Evolutionary conservation across 176 grass and related monocot genomes (phyloP).

Genomic region (Elymus sibiricus): DNA sequence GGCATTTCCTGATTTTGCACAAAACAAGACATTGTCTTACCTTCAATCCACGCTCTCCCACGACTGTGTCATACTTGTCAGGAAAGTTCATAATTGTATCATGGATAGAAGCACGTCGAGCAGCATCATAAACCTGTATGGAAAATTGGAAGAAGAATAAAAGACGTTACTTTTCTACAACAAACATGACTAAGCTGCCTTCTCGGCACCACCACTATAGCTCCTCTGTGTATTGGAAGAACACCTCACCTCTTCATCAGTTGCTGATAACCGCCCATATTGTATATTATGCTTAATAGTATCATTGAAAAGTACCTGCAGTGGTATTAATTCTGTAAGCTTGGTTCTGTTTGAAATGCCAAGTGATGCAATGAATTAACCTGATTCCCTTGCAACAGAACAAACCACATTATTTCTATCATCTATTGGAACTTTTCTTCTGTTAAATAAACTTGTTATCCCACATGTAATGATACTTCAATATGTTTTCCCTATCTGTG

Average conservation of each 20-base stretch:
- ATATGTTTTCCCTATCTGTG: slow-evolving; percentile 12
- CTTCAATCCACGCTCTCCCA: slow-evolving; percentile 97
- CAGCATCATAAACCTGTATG: slow-evolving; percentile 79
- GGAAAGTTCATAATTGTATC: slow-evolving; percentile 96
- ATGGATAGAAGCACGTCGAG: slow-evolving; percentile 77
- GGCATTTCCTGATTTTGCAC: slow-evolving; percentile 15
- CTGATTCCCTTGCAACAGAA: not conserved
- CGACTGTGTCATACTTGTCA: slow-evolving; percentile 81
- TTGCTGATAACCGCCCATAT: slow-evolving; percentile 87
- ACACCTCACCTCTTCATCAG: slow-evolving; percentile 81
- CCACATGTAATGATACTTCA: slow-evolving; percentile 11
- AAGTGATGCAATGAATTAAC: slow-evolving; percentile 3
- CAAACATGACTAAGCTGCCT: not conserved
- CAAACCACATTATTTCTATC: not conserved
- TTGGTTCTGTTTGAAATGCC: slow-evolving; percentile 8
- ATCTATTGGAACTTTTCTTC: not conserved
- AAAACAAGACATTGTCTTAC: slow-evolving; percentile 40
- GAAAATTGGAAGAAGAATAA: slow-evolving; percentile 18
- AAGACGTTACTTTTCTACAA: slow-evolving; percentile 28
- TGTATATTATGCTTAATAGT: slow-evolving; percentile 99
- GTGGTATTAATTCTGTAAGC: slow-evolving; percentile 27
- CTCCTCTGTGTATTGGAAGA: slow-evolving; percentile 29
- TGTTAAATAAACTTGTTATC: slow-evolving; percentile 10
- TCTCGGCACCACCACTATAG: not conserved
- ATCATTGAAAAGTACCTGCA: slow-evolving; percentile 98